A percentile compares a stretch with the other conserved stretches of the same genome.
These are phyloP conservation scores for Lotus japonicus DNA, from an alignment of 306 rosid genomes.

Conservation along the genomic window DNA sequence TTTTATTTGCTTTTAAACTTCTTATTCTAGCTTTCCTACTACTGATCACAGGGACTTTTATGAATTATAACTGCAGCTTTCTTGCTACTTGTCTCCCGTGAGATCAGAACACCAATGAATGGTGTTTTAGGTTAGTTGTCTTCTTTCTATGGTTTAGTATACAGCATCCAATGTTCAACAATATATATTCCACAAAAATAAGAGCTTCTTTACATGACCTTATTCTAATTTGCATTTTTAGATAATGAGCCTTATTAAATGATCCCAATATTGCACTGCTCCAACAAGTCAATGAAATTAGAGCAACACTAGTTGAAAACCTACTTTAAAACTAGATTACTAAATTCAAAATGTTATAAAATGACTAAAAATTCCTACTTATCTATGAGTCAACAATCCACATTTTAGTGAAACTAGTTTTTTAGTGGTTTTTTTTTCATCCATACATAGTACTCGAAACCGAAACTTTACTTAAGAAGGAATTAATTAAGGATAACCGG, in stretches of 20 bases:
- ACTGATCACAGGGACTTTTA: conserved; percentile 12
- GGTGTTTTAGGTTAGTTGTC: conserved; percentile 83
- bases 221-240: conserved; percentile 34
- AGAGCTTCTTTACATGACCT: conserved; percentile 8
- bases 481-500: too few relatives aligned
- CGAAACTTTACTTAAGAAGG: too few relatives aligned
- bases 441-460: too few relatives aligned
- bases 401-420: too few relatives aligned
- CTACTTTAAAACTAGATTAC: too few relatives aligned
- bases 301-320: too few relatives aligned
- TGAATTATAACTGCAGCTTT: conserved; percentile 49
- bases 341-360: too few relatives aligned
- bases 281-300: neutral
- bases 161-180: neutral
- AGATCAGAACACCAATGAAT: conserved; percentile 94
- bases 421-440: too few relatives aligned
- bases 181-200: neutral
- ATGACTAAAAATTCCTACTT: too few relatives aligned
- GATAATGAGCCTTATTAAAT: too few relatives aligned
- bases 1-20: conserved; percentile 3
- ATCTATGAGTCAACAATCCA: too few relatives aligned
- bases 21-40: conserved; percentile 12
- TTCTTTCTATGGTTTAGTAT: neutral
- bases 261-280: too few relatives aligned
- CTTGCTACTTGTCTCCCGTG: conserved; percentile 95